phyloP scores from a whole-genome alignment of 2,329 filamentous ascomycete genomes.

The Hypomyces rosellus region DNA sequence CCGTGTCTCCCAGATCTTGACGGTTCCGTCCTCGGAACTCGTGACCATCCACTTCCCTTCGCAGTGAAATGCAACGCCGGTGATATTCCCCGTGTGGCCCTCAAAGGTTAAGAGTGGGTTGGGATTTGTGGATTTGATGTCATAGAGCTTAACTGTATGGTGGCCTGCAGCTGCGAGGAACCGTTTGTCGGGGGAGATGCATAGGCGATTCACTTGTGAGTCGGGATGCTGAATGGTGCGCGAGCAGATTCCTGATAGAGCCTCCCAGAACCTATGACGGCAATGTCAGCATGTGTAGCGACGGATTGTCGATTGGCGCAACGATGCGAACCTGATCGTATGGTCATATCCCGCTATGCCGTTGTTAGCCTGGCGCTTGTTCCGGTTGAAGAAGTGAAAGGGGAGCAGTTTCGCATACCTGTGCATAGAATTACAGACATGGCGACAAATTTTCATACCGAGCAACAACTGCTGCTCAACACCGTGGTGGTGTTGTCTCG shows the following conservation, averaged over 20 bases:
- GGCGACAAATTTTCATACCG: slow-evolving; percentile 10
- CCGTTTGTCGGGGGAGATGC: slow-evolving; percentile 96
- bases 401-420: slow-evolving; percentile 33
- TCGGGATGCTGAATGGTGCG: slow-evolving; percentile 97
- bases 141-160: slow-evolving; percentile 92
- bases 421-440: slow-evolving; percentile 61
- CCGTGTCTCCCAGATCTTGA: slow-evolving; percentile 95
- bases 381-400: not conserved
- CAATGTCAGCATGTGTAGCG: slow-evolving; percentile 11
- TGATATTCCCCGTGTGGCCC: slow-evolving; percentile 92
- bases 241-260: slow-evolving; percentile 93
- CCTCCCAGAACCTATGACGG: slow-evolving; percentile 82
- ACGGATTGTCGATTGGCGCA: not conserved
- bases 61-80: slow-evolving; percentile 94
- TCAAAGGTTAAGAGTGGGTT: slow-evolving; percentile 91
- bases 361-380: slow-evolving; percentile 2
- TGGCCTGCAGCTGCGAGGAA: slow-evolving; percentile 78
- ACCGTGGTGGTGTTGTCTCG: not conserved
- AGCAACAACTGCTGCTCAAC: not conserved
- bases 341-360: slow-evolving; percentile 54
- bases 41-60: slow-evolving; percentile 99
- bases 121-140: slow-evolving; percentile 97
- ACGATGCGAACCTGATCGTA: slow-evolving; percentile 46
- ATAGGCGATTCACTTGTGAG: slow-evolving; percentile 96
- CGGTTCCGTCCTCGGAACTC: slow-evolving; percentile 90